Conservation (phyloP, 192 early-diverging fungal species). For the Globomyces pollinis-pini region DNA sequence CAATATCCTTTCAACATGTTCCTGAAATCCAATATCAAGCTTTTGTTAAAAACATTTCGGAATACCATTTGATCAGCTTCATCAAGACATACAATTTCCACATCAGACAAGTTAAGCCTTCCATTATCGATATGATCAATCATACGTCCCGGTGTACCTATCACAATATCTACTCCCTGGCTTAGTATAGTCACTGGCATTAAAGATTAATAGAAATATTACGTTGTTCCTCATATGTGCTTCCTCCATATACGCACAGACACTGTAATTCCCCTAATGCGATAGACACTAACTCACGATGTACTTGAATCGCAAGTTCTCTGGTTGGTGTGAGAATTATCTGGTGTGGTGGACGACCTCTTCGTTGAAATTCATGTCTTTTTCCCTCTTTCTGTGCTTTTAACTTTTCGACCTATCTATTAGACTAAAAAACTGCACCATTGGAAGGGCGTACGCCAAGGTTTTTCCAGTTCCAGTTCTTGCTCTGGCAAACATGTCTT, state of each 20-base stretch:
- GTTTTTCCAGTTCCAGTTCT: constrained; percentile 72
- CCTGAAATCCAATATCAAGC: constrained; percentile 71
- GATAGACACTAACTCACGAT: constrained; percentile 47
- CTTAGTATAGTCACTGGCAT: no score
- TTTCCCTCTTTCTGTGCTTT: constrained; percentile 21
- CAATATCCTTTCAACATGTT: constrained; percentile 73
- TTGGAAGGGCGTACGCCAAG: constrained; percentile 72
- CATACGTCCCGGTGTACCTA: constrained; percentile 93
- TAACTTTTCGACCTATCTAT: constrained; percentile 44
- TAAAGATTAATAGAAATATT: no score
- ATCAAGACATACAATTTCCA: constrained; percentile 51
- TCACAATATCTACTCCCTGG: constrained; percentile 73
- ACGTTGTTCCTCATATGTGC: constrained; percentile 65
- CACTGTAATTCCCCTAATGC: constrained; percentile 48
- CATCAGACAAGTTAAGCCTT: constrained; percentile 58
- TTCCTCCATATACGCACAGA: constrained; percentile 83
- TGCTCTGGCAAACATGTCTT: constrained; percentile 60
- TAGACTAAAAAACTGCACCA: constrained; percentile 20
- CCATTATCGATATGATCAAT: constrained; percentile 74
- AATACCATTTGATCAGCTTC: constrained; percentile 73
- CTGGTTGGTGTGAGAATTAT: constrained; percentile 84
- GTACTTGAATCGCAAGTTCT: constrained; percentile 66
- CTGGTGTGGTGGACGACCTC: constrained; percentile 48
- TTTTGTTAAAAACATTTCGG: neutral
- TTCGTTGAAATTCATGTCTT: constrained; percentile 17